A percentile compares a stretch with the other conserved stretches of the same genome.
Evolutionary conservation across 352 stramenopile species (phyloP).

Genomic region (Thraustotheca clavata): DNA sequence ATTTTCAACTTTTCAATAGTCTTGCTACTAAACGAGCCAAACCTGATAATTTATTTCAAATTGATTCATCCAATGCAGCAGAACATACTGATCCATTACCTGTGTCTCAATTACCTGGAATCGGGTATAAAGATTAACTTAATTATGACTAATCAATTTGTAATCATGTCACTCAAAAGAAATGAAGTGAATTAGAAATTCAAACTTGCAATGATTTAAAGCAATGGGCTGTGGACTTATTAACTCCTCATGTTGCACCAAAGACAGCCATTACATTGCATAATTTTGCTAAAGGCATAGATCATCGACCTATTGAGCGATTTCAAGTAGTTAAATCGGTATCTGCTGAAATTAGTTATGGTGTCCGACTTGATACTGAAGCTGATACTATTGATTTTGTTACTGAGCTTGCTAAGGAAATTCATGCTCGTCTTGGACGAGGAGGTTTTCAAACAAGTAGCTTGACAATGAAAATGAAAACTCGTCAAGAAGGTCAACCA

Average conservation of each 20-base stretch:
- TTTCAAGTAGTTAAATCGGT: slow-evolving; percentile 82
- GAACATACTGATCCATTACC: slow-evolving; percentile 53
- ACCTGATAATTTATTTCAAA: slow-evolving; percentile 77
- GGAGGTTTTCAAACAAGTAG: slow-evolving; percentile 49
- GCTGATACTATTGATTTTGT: slow-evolving; percentile 76
- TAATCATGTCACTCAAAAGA: slow-evolving; percentile 37
- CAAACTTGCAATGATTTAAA: slow-evolving; percentile 55
- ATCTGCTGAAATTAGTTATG: slow-evolving; percentile 89
- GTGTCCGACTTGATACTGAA: slow-evolving; percentile 81
- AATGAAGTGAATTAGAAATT: slow-evolving; percentile 62
- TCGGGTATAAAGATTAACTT: slow-evolving; percentile 29
- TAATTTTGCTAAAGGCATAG: slow-evolving; percentile 65
- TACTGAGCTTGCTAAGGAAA: slow-evolving; percentile 61
- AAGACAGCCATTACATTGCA: slow-evolving; percentile 63
- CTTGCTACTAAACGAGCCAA: slow-evolving; percentile 91
- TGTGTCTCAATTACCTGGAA: slow-evolving; percentile 71
- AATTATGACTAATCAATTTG: not conserved
- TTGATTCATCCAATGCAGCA: slow-evolving; percentile 35
- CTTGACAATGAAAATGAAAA: slow-evolving; percentile 81
- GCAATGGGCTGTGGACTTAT: slow-evolving; percentile 34
- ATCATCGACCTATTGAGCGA: slow-evolving; percentile 53
- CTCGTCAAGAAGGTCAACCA: slow-evolving; percentile 49
- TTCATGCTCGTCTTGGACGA: slow-evolving; percentile 48
- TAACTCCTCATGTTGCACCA: slow-evolving; percentile 58
- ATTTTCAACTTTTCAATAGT: slow-evolving; percentile 34